A percentile compares a stretch with the other conserved stretches of the same genome.
Conservation (phyloP, 495 filamentous ascomycete species). For the Hypoxylon fuscum region DNA sequence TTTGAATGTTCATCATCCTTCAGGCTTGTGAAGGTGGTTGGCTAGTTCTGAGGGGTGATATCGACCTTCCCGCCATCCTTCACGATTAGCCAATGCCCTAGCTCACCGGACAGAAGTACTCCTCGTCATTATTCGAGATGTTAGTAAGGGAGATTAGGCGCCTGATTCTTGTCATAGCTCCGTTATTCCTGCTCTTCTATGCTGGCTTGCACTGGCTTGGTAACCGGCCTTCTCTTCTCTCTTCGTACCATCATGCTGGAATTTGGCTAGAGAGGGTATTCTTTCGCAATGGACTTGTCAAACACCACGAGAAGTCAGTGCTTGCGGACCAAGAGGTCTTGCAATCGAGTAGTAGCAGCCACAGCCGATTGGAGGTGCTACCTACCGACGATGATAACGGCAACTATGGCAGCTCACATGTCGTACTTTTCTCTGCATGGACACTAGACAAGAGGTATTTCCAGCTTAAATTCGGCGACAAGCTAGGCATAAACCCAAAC, state of each 20-base stretch:
- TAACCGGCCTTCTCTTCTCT: conserved; percentile 16
- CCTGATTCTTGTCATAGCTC: conserved; percentile 34
- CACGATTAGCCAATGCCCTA: not conserved
- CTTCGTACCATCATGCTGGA: too few species aligned
- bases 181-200: conserved; percentile 38
- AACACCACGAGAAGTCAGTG: not conserved
- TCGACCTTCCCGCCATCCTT: not conserved
- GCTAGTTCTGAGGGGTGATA: too few species aligned
- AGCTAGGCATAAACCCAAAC: conserved; percentile 58
- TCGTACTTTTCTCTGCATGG: conserved; percentile 54
- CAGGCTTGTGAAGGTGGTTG: too few species aligned
- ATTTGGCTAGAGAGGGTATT: conserved; percentile 3
- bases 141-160: conserved; percentile 46
- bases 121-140: conserved; percentile 33
- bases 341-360: too few species aligned
- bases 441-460: conserved; percentile 53
- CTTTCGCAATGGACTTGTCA: too few species aligned
- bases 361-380: too few species aligned
- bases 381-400: not conserved
- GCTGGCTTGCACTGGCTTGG: conserved; percentile 33
- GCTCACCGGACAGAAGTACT: not conserved
- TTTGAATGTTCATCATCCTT: too few species aligned
- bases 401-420: conserved; percentile 33
- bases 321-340: too few species aligned
- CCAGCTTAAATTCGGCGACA: conserved; percentile 51